Conservation (phyloP, 2,329 filamentous ascomycete genomes). For the Pleomassaria siparia region DNA sequence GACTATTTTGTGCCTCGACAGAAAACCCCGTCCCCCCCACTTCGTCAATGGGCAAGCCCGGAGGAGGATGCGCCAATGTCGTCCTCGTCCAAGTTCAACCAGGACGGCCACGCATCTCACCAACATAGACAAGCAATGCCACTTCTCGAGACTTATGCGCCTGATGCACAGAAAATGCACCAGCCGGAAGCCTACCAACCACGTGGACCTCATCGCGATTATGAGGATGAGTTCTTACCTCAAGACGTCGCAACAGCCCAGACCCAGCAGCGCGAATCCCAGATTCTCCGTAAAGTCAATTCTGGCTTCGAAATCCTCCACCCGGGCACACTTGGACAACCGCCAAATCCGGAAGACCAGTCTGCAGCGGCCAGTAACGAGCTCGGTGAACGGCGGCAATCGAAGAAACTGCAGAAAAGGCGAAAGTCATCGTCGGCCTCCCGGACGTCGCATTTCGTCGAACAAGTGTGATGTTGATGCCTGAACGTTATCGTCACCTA, state of each 20-base stretch:
- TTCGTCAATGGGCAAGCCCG: conserved; percentile 18
- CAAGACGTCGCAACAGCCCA: conserved; percentile 31
- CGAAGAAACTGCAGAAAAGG: conserved; percentile 48
- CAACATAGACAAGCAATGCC: conserved; percentile 36
- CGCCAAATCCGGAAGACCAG: conserved; percentile 28
- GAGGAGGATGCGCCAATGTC: conserved; percentile 17
- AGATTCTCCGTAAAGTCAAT: conserved; percentile 46
- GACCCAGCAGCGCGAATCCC: conserved; percentile 31
- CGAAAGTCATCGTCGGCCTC: conserved; percentile 33
- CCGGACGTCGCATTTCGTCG: conserved; percentile 37
- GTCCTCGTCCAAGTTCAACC: conserved; percentile 16
- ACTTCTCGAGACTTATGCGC: conserved; percentile 41
- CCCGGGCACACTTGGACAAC: conserved; percentile 40
- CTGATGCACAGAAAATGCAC: conserved; percentile 26
- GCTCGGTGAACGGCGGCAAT: conserved; percentile 35
- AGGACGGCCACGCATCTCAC: conserved; percentile 27
- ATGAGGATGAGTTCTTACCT: conserved; percentile 22
- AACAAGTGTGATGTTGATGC: conserved; percentile 37
- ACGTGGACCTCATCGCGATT: conserved; percentile 39
- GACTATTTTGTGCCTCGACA: conserved; percentile 41
- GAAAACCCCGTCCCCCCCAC: conserved; percentile 40
- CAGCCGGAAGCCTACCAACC: conserved; percentile 41
- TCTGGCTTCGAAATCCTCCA: conserved; percentile 45
- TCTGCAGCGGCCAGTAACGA: conserved; percentile 17
- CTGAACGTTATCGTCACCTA: conserved; percentile 11